A percentile compares a stretch with the other conserved stretches of the same genome.
These are phyloP conservation scores for Ramichloridium luteum DNA, from an alignment of 2,329 filamentous ascomycete genomes.

Conservation along the genomic window DNA sequence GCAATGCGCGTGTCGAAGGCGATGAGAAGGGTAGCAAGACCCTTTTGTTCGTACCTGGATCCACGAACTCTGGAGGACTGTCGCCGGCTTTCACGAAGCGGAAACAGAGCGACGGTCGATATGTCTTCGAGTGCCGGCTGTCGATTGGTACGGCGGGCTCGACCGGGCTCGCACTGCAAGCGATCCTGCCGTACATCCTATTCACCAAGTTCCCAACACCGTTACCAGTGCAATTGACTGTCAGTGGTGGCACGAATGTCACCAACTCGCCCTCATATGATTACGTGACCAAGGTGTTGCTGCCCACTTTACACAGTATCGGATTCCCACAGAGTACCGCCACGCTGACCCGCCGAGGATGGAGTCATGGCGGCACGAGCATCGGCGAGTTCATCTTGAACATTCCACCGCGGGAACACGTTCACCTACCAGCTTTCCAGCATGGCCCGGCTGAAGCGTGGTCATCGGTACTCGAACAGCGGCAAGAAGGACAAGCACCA, in stretches of 20 bases:
- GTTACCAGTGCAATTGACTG: conserved; percentile 26
- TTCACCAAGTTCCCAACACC: conserved; percentile 23
- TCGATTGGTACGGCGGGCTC: conserved; percentile 39
- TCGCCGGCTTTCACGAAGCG: conserved; percentile 14
- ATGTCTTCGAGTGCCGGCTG: conserved; percentile 27
- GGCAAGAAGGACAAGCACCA: too few species aligned
- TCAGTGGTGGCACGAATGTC: conserved; percentile 48
- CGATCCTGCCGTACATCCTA: conserved; percentile 46
- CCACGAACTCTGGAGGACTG: conserved; percentile 1
- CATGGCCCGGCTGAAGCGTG: too few species aligned
- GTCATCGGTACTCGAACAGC: too few species aligned
- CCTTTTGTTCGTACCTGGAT: conserved; percentile 29
- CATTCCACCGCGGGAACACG: conserved; percentile 35
- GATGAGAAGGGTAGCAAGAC: conserved; percentile 32
- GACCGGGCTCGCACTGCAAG: conserved; percentile 45
- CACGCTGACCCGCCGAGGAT: conserved; percentile 39
- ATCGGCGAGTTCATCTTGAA: conserved; percentile 40
- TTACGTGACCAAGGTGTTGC: conserved; percentile 43
- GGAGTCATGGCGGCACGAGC: conserved; percentile 34
- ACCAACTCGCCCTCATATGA: conserved; percentile 44
- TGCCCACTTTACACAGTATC: conserved; percentile 40
- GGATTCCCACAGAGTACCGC: conserved; percentile 37
- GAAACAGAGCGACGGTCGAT: conserved; percentile 8
- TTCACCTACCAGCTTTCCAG: conserved; percentile 17
- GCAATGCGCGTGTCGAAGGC: conserved; percentile 32